phyloP scores from a whole-genome alignment of 768 basidiomycete species.

The Boletus edulis region DNA sequence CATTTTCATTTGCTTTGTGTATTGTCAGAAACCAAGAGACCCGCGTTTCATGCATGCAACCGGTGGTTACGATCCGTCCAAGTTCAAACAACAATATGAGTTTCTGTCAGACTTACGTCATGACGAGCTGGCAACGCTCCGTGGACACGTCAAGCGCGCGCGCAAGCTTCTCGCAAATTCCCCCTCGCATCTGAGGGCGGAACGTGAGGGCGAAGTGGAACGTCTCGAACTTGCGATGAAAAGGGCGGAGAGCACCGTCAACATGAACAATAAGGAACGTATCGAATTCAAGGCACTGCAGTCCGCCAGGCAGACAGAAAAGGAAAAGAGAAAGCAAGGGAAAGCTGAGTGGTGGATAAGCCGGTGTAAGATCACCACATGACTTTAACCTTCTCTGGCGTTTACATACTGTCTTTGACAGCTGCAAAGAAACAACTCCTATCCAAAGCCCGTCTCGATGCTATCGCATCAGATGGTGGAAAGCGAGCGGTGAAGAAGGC shows the following conservation, averaged over 20 bases:
- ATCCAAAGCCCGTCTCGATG: conserved; percentile 74
- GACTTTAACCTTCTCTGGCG: neutral
- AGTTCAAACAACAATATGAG: conserved; percentile 67
- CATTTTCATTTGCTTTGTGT: neutral
- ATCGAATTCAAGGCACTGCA: conserved; percentile 68
- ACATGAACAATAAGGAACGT: conserved; percentile 64
- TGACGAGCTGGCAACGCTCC: conserved; percentile 62
- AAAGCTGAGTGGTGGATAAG: conserved; percentile 89
- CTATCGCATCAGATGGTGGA: conserved; percentile 73
- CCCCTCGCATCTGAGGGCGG: conserved; percentile 55
- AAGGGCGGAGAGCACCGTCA: conserved; percentile 72
- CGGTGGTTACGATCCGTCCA: conserved; percentile 62
- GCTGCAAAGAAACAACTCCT: conserved; percentile 78
- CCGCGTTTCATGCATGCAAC: conserved; percentile 79
- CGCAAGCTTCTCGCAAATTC: conserved; percentile 60
- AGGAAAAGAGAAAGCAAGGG: conserved; percentile 63
- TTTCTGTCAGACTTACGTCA: conserved; percentile 70
- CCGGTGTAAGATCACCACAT: conserved; percentile 48
- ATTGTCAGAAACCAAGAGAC: conserved; percentile 69
- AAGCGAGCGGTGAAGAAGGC: conserved; percentile 81
- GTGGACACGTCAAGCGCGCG: conserved; percentile 65
- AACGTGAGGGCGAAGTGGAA: conserved; percentile 65
- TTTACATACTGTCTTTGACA: conserved; percentile 29
- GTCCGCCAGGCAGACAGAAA: conserved; percentile 44
- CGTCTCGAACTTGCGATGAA: conserved; percentile 74